Percentiles rank a stretch among this genome's conserved stretches.
phyloP scores from a whole-genome alignment of 2,329 filamentous ascomycete genomes.

The Tolypocladium ovalisporum region DNA sequence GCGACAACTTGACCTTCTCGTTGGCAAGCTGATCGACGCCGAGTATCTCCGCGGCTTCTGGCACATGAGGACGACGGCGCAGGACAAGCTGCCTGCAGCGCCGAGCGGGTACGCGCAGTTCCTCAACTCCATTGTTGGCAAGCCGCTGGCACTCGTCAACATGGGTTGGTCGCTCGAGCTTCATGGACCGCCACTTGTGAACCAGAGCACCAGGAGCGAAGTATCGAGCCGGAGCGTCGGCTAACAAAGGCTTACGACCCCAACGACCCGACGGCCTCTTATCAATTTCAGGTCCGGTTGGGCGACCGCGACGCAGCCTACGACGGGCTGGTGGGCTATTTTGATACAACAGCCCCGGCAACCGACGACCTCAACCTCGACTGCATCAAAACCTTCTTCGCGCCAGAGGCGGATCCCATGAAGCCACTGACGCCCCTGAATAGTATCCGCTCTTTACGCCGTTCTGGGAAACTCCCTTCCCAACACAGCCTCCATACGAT shows the following conservation, averaged over 20 bases:
- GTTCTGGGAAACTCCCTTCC: constrained; percentile 12
- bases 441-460: constrained; percentile 14
- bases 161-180: constrained; percentile 28
- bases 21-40: constrained; percentile 9
- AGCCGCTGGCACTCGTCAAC: constrained; percentile 29
- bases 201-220: constrained; percentile 9
- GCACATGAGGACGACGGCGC: constrained; percentile 22
- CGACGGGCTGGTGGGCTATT: constrained; percentile 30
- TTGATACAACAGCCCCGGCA: constrained; percentile 9
- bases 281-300: constrained; percentile 24
- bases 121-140: constrained; percentile 23
- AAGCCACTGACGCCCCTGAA: constrained; percentile 3
- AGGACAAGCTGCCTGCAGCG: constrained; percentile 12
- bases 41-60: constrained; percentile 20
- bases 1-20: constrained; percentile 16
- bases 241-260: neutral
- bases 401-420: neutral
- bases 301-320: constrained; percentile 20
- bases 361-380: constrained; percentile 11
- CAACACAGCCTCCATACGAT: neutral
- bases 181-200: constrained; percentile 2
- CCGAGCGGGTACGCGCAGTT: constrained; percentile 25
- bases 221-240: neutral
- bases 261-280: constrained; percentile 5
- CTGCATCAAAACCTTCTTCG: constrained; percentile 16